Conservation (phyloP, 2,329 filamentous ascomycete species). For the Xylariomycetidae sp. region DNA sequence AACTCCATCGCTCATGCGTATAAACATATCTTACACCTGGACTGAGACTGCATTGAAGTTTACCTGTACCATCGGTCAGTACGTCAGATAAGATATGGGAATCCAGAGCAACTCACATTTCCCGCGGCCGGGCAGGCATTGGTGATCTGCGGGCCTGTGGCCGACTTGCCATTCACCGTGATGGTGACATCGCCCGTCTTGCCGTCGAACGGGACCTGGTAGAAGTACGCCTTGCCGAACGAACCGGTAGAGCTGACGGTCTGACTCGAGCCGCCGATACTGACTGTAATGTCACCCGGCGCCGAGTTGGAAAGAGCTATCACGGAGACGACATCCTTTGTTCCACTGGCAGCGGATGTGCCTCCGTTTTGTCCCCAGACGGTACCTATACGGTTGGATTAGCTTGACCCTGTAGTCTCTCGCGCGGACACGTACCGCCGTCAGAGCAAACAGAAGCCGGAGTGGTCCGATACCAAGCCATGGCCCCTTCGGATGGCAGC, state of each 20-base stretch:
- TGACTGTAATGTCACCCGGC: conserved; percentile 30
- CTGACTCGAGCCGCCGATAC: conserved; percentile 31
- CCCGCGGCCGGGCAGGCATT: conserved; percentile 25
- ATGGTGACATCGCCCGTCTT: conserved; percentile 35
- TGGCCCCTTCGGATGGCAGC: conserved; percentile 19
- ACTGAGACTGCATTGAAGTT: conserved; percentile 32
- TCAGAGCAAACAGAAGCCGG: conserved; percentile 26
- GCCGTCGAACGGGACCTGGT: conserved; percentile 33
- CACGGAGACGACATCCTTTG: conserved; percentile 40
- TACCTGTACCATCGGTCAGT: conserved; percentile 18
- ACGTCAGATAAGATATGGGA: neutral
- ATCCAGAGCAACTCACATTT: conserved; percentile 16
- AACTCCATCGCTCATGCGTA: no score
- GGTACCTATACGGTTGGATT: conserved; percentile 24
- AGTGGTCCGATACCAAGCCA: conserved; percentile 25
- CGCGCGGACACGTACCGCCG: conserved; percentile 30
- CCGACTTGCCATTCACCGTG: conserved; percentile 30
- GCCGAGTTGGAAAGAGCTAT: conserved; percentile 30
- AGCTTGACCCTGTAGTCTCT: neutral
- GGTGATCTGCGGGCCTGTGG: conserved; percentile 32
- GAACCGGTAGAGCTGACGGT: conserved; percentile 25
- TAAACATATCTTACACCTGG: conserved; percentile 17
- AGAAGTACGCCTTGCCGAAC: conserved; percentile 29
- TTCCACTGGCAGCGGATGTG: conserved; percentile 29
- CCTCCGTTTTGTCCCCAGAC: conserved; percentile 33